Evolutionary conservation across 2,329 filamentous ascomycete species (phyloP).

Genomic region (Aspergillus ustus): DNA sequence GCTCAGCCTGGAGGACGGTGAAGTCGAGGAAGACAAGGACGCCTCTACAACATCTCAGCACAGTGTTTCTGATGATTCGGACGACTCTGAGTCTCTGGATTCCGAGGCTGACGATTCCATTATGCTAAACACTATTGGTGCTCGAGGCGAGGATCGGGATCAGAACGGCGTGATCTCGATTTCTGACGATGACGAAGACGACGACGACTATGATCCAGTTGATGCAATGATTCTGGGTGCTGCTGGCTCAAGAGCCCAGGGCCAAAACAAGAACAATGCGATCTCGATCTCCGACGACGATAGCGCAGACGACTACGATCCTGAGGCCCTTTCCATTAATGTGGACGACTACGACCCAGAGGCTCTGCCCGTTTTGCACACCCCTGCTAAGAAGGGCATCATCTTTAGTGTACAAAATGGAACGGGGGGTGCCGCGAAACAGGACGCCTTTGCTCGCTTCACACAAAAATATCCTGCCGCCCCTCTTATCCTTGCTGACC

Average conservation of each 20-base stretch:
- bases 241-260: not conserved
- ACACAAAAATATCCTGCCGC: conserved; percentile 39
- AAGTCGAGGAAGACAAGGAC: conserved; percentile 29
- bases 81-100: conserved; percentile 36
- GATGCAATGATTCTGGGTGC: not conserved
- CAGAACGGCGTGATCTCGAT: conserved; percentile 16
- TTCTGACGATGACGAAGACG: conserved; percentile 5
- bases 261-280: conserved; percentile 18
- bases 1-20: conserved; percentile 33
- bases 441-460: conserved; percentile 39
- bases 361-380: conserved; percentile 17
- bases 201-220: not conserved
- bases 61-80: conserved; percentile 33
- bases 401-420: conserved; percentile 7
- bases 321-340: not conserved
- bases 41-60: conserved; percentile 18
- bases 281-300: not conserved
- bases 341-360: conserved; percentile 32
- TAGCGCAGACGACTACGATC: not conserved
- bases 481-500: conserved; percentile 42
- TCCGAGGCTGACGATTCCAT: conserved; percentile 49
- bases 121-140: conserved; percentile 45
- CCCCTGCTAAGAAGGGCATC: conserved; percentile 16
- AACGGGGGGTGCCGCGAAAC: conserved; percentile 32
- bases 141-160: conserved; percentile 16